A percentile compares a stretch with the other conserved stretches of the same genome.
Evolutionary conservation across 2,329 filamentous ascomycete genomes (phyloP).

Genomic region (Phaeosphaeriaceae sp.): DNA sequence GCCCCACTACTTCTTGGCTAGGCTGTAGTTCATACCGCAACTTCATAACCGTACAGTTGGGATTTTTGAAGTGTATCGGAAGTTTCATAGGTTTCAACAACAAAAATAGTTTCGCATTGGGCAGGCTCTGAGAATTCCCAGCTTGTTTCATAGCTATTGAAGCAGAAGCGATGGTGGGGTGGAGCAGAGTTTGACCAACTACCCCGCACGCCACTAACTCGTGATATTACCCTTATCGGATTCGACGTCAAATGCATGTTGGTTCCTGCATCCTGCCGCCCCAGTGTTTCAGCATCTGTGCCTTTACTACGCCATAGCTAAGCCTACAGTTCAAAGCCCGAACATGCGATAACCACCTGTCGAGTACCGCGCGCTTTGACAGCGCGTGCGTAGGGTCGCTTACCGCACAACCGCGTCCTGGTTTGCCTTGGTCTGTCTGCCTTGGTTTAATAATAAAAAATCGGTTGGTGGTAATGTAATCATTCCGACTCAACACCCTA

Average conservation of each 20-base stretch:
- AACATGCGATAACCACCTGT: slow-evolving; percentile 17
- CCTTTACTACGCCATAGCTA: slow-evolving; percentile 14
- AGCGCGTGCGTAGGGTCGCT: slow-evolving; percentile 26
- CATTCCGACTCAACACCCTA: slow-evolving; percentile 22
- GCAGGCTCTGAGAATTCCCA: slow-evolving; percentile 1
- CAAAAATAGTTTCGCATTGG: slow-evolving; percentile 12
- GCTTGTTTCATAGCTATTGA: slow-evolving; percentile 7
- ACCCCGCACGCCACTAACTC: slow-evolving; percentile 27
- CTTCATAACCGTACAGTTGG: too few species aligned
- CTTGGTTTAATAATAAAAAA: too few species aligned
- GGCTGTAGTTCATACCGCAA: background rate
- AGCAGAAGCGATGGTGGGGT: slow-evolving; percentile 18
- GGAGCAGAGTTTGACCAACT: slow-evolving; percentile 13
- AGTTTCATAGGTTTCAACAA: slow-evolving; percentile 12
- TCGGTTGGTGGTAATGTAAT: slow-evolving; percentile 1
- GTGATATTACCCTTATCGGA: slow-evolving; percentile 10
- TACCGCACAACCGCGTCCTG: slow-evolving; percentile 9
- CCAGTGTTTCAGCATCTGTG: slow-evolving; percentile 16
- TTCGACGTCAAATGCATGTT: background rate
- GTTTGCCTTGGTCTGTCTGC: slow-evolving; percentile 9
- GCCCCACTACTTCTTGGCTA: slow-evolving; percentile 2
- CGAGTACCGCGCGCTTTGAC: slow-evolving; percentile 26
- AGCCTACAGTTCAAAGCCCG: background rate
- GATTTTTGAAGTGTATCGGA: background rate
- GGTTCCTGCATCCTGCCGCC: slow-evolving; percentile 18